These are phyloP conservation scores for Aureobasidium melanogenum DNA, from an alignment of 2,329 filamentous ascomycete genomes.

Conservation along the genomic window DNA sequence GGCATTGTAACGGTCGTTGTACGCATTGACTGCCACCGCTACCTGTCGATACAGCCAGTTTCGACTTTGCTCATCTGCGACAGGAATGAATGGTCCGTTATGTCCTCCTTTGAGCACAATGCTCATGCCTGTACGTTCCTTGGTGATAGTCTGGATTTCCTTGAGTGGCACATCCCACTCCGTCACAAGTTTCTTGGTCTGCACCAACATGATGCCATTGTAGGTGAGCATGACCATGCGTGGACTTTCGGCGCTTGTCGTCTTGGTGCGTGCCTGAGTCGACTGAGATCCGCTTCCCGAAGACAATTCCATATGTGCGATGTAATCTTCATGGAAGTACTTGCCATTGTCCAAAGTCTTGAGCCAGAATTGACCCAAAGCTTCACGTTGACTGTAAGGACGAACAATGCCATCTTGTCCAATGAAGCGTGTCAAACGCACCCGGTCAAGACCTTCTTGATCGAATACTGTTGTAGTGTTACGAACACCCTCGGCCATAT, in stretches of 20 bases:
- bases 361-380: constrained; percentile 94
- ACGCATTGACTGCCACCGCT: constrained; percentile 58
- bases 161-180: constrained; percentile 97
- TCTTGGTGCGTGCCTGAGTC: constrained; percentile 14
- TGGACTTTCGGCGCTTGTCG: constrained; percentile 21
- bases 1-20: constrained; percentile 58
- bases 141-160: constrained; percentile 92
- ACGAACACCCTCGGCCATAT: constrained; percentile 92
- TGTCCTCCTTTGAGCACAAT: constrained; percentile 80
- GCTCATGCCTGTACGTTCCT: constrained; percentile 89
- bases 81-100: constrained; percentile 90
- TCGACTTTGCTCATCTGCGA: constrained; percentile 71
- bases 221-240: constrained; percentile 62
- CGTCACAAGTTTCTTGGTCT: constrained; percentile 72
- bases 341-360: constrained; percentile 97
- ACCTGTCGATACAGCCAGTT: constrained; percentile 61
- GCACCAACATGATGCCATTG: constrained; percentile 76
- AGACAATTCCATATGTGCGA: constrained; percentile 81
- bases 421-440: constrained; percentile 87
- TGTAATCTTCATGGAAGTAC: constrained; percentile 96
- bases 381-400: constrained; percentile 89
- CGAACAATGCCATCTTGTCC: constrained; percentile 87
- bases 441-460: constrained; percentile 84
- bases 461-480: constrained; percentile 99
- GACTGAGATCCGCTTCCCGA: constrained; percentile 44